Evolutionary conservation across 2,329 filamentous ascomycete genomes (phyloP).

Genomic region (Leptosphaerulina australis): DNA sequence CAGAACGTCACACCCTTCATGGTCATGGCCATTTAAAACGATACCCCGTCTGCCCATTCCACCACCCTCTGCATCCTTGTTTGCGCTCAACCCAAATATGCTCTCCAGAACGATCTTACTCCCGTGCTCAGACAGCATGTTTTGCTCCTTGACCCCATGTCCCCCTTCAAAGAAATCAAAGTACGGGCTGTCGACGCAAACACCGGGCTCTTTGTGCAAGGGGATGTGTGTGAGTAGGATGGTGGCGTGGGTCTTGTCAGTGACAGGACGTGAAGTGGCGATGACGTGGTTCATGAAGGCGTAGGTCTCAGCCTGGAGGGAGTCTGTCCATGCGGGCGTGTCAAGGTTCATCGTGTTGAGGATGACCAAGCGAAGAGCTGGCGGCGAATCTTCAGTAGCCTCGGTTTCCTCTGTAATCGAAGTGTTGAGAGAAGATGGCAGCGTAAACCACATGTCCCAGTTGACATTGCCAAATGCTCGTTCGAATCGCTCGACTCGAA

Average conservation of each 20-base stretch:
- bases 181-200: conserved; percentile 83
- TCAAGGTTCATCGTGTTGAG: conserved; percentile 96
- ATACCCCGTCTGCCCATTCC: conserved; percentile 76
- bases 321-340: conserved; percentile 70
- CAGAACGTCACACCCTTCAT: conserved; percentile 88
- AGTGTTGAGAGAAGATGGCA: conserved; percentile 24
- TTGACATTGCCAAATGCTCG: conserved; percentile 83
- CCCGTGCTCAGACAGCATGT: conserved; percentile 77
- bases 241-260: conserved; percentile 71
- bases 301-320: conserved; percentile 78
- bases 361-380: conserved; percentile 80
- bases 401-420: neutral
- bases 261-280: conserved; percentile 64
- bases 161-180: conserved; percentile 76
- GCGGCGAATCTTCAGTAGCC: conserved; percentile 45
- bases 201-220: conserved; percentile 78
- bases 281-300: conserved; percentile 75
- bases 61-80: conserved; percentile 61
- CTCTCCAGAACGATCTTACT: conserved; percentile 77
- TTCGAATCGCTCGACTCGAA: conserved; percentile 81
- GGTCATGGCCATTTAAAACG: conserved; percentile 91
- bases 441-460: conserved; percentile 78
- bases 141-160: conserved; percentile 82
- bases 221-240: conserved; percentile 92
- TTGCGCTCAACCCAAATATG: conserved; percentile 76